Evolutionary conservation across 1,139 yeast species (phyloP), one percentile per base, ranked within the genome.

Genomic region (Suhomyces atakaporum): DNA sequence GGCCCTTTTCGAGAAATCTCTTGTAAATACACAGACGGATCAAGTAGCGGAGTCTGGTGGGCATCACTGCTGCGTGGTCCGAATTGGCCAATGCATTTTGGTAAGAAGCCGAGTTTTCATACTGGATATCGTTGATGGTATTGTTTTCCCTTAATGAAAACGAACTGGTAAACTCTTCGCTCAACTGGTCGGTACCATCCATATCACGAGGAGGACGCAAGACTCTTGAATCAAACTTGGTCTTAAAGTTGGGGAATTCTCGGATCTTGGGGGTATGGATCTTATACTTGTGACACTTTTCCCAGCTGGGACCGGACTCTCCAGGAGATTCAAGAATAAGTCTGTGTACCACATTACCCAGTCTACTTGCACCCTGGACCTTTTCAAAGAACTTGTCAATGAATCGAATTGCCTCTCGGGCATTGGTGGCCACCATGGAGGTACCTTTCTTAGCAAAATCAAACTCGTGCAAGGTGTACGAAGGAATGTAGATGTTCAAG

Each of bases 391-490:
- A 39, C 46, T 62, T 46, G 44, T 79, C 84, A 38, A 80, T 73
- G 45, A 78, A 75, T 31, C 69, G 58, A 19, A 79, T 67, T 19
- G 82, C 75, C 47, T 77, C 82, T 38, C 81, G 61, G 4, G 84
- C 78, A 56, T 77, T 77, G 8, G 71, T 66, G 7, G 84, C 78
- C 44, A 66, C 60, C 57, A 78, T 66, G 2, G 79, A 67, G n/a
- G 69, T 60, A 1, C 82, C 81, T 39, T 72, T 73, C 51, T 75
- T 78, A 37, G 67, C 65, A 47, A 58, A 74, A 38, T 78, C 83
- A 47, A 80, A 67, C 46, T 79, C 82, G 38, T 69, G 75, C 38
- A 80, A 60, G 0, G 84, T 79, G 46, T 77, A 77, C 3, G 71
- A 56, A 0, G 85, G 84, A 20, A 79, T 58, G 46, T 52, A 67